Base-by-base conservation (phyloP, 805 yeast species). In the Lipomyces anomalus region DNA sequence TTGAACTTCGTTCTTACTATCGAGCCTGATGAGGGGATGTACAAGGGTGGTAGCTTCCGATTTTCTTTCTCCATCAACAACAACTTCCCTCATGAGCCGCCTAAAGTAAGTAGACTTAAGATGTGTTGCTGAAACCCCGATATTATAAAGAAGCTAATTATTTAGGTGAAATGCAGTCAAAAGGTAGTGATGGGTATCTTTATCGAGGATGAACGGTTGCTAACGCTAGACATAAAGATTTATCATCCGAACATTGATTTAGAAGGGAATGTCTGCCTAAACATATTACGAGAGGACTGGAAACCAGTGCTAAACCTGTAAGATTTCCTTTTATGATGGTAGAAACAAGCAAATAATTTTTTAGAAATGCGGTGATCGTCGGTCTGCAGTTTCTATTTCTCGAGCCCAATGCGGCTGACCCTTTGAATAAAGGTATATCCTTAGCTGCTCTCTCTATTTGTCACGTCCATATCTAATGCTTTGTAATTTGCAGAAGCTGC, bases 231-330 rank as follows among this genome's bases (percentile, higher is more conserved):
- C 9, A 22, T 4, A 18, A 79, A 73, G 59, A 84, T 90, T 4
- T 90, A 84, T 66, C 98, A 90, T 62, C 98, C 98, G 9, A 90
- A 90, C 60, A 90, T 90, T 53, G 96, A 90, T 62, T 61, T 78
- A 18, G 82, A 84, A 36, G 97, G 97, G 0, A 90, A 88, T 60
- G 84, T 90, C 4, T 90, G 98, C 61, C 72, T 90, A 49, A 90
- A 90, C 61, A 89, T 90, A 29, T 70, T 90, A 48, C 71, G 97
- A 56, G 95, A 89, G 62, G 97, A 90, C 63, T 90, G 98, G 98
- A 80, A 88, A 23, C 97, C 98, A 0, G 95, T 88, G 0, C 70
- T 90, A 55, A 84, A 83, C 47, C 67, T 90, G 59, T 56, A 46
- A 28, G 62, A 46, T 21, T 5, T 3, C 9, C 9, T 20, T 18